A percentile compares a stretch with the other conserved stretches of the same genome.
These are phyloP conservation scores for Boletus reticulatus DNA, from an alignment of 768 basidiomycete genomes.

Conservation along the genomic window DNA sequence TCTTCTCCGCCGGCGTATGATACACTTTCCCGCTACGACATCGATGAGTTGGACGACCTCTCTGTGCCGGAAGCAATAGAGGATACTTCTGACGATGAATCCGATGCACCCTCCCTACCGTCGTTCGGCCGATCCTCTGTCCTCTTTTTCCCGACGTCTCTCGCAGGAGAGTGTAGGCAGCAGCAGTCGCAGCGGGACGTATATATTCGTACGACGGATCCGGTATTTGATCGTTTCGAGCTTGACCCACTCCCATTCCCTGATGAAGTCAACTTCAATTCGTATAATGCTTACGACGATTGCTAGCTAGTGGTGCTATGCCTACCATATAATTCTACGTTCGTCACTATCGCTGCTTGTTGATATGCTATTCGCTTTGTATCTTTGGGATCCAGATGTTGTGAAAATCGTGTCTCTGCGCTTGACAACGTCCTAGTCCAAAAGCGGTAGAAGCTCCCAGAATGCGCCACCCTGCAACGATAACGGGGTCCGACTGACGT, in stretches of 20 bases:
- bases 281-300: constrained; percentile 58
- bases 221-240: constrained; percentile 63
- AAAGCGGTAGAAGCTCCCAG: constrained; percentile 19
- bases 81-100: constrained; percentile 84
- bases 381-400: constrained; percentile 1
- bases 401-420: background rate
- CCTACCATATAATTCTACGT: constrained; percentile 28
- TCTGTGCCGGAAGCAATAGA: constrained; percentile 80
- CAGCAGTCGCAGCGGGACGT: constrained; percentile 53
- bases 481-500: constrained; percentile 27
- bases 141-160: constrained; percentile 48
- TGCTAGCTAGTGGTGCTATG: constrained; percentile 60
- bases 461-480: constrained; percentile 21
- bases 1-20: constrained; percentile 40
- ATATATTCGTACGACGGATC: constrained; percentile 57
- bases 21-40: constrained; percentile 61
- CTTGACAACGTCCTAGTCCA: background rate
- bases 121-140: constrained; percentile 59
- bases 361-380: constrained; percentile 32
- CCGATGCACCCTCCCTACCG: constrained; percentile 65
- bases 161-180: constrained; percentile 49
- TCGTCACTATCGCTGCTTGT: constrained; percentile 20
- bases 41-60: constrained; percentile 65
- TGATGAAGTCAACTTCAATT: constrained; percentile 43
- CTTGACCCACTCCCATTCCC: constrained; percentile 72